Conservation (phyloP, 2,329 filamentous ascomycete species). For the Lecanicillium sp. region DNA sequence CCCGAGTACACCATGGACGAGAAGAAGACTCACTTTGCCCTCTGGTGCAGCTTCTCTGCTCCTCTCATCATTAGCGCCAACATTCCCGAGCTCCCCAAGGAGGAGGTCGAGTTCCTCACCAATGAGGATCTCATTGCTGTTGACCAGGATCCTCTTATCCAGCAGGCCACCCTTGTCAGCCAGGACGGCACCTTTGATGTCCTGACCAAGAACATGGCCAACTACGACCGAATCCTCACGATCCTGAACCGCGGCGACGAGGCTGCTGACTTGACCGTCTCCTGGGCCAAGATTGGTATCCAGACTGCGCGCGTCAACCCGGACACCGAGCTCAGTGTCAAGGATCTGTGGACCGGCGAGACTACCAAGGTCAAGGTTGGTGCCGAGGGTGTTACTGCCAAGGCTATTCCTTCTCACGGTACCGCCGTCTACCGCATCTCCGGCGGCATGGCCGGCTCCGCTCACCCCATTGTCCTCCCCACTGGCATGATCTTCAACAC, state of each 20-base stretch:
- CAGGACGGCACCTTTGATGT: slow-evolving; percentile 34
- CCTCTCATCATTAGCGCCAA: slow-evolving; percentile 29
- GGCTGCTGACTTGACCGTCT: slow-evolving; percentile 20
- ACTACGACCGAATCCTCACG: slow-evolving; percentile 37
- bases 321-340: slow-evolving; percentile 20
- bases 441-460: slow-evolving; percentile 14
- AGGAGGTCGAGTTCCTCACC: slow-evolving; percentile 26
- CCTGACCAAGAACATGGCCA: slow-evolving; percentile 34
- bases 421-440: slow-evolving; percentile 34
- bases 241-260: slow-evolving; percentile 33
- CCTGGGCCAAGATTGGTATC: slow-evolving; percentile 28
- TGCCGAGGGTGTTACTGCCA: slow-evolving; percentile 15
- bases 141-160: slow-evolving; percentile 31
- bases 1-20: slow-evolving; percentile 23
- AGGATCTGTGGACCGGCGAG: slow-evolving; percentile 34
- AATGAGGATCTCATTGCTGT: slow-evolving; percentile 33
- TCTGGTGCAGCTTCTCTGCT: slow-evolving; percentile 26
- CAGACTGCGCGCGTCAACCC: slow-evolving; percentile 16
- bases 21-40: slow-evolving; percentile 26
- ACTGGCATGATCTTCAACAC: slow-evolving; percentile 44
- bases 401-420: slow-evolving; percentile 26
- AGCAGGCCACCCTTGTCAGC: slow-evolving; percentile 38
- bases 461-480: slow-evolving; percentile 21
- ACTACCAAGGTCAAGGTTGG: slow-evolving; percentile 13
- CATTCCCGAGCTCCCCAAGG: slow-evolving; percentile 24